These are phyloP conservation scores for Kodamaea hsintzibuensis DNA, from an alignment of 805 yeast genomes.

Conservation along the genomic window DNA sequence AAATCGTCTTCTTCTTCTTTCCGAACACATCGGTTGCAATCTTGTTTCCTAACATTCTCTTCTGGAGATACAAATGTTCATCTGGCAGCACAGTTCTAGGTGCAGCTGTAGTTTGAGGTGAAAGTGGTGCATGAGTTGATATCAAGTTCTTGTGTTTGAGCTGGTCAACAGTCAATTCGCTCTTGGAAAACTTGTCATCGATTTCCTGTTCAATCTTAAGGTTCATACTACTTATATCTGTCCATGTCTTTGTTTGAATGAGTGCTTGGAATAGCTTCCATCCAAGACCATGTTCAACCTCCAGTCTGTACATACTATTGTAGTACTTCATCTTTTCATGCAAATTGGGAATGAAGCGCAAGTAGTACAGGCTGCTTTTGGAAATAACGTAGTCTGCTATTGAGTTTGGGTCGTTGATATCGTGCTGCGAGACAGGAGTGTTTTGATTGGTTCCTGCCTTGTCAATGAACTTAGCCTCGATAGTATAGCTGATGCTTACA, in stretches of 20 bases:
- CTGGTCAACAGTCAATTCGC: constrained; percentile 28
- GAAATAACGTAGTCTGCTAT: constrained; percentile 39
- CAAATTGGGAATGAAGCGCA: constrained; percentile 42
- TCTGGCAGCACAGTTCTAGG: not conserved
- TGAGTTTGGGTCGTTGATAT: constrained; percentile 37
- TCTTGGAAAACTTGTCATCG: constrained; percentile 25
- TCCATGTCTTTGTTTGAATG: constrained; percentile 34
- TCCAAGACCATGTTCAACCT: constrained; percentile 38
- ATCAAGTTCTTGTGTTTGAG: constrained; percentile 35
- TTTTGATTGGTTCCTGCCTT: constrained; percentile 32
- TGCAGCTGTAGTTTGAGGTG: not conserved
- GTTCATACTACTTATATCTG: constrained; percentile 27
- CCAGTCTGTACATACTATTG: constrained; percentile 26
- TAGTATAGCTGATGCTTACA: constrained; percentile 49
- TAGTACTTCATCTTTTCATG: constrained; percentile 27
- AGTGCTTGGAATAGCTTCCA: constrained; percentile 32
- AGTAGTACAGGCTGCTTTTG: constrained; percentile 34
- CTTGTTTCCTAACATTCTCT: constrained; percentile 31
- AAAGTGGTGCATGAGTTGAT: not conserved
- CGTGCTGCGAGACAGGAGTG: constrained; percentile 31
- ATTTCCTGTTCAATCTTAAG: constrained; percentile 38
- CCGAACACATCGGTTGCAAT: constrained; percentile 26
- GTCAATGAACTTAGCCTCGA: constrained; percentile 59
- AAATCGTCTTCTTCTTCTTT: constrained; percentile 38
- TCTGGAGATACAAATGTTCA: constrained; percentile 14